These are phyloP conservation scores for Typha latifolia DNA, from an alignment of 176 grass and related monocot species.

Conservation along the genomic window DNA sequence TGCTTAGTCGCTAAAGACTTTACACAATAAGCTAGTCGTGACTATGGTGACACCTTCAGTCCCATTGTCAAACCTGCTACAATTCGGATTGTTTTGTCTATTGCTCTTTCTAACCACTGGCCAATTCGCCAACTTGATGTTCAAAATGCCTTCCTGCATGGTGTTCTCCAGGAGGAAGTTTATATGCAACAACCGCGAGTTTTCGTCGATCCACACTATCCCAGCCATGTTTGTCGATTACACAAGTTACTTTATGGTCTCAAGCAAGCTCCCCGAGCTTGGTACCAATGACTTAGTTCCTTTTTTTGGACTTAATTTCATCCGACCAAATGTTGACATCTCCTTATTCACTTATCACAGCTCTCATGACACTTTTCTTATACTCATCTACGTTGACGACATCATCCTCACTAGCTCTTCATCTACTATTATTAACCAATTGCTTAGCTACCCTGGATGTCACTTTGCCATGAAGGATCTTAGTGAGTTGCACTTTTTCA, in stretches of 20 bases:
- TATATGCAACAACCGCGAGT: background rate
- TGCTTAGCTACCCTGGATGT: too few relatives aligned
- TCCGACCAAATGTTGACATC: too few relatives aligned
- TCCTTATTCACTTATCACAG: too few relatives aligned
- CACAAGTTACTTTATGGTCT: background rate
- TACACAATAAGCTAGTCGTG: too few relatives aligned
- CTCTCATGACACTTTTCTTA: too few relatives aligned
- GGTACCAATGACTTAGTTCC: background rate
- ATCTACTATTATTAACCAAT: too few relatives aligned
- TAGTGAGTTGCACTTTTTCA: too few relatives aligned
- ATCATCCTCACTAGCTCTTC: too few relatives aligned
- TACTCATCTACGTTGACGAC: too few relatives aligned
- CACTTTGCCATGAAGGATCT: too few relatives aligned
- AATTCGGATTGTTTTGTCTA: background rate
- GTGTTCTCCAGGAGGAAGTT: background rate
- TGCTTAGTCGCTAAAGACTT: too few relatives aligned
- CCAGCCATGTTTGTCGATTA: background rate
- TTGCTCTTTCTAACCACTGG: background rate
- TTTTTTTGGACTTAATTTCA: background rate
- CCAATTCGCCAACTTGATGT: background rate
- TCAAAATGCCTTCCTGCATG: background rate
- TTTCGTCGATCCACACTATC: background rate
- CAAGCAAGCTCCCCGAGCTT: background rate
- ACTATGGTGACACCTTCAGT: background rate
- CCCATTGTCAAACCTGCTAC: background rate